phyloP scores from a whole-genome alignment of 1,284 basidiomycete species.

The Moniliella sp. region DNA sequence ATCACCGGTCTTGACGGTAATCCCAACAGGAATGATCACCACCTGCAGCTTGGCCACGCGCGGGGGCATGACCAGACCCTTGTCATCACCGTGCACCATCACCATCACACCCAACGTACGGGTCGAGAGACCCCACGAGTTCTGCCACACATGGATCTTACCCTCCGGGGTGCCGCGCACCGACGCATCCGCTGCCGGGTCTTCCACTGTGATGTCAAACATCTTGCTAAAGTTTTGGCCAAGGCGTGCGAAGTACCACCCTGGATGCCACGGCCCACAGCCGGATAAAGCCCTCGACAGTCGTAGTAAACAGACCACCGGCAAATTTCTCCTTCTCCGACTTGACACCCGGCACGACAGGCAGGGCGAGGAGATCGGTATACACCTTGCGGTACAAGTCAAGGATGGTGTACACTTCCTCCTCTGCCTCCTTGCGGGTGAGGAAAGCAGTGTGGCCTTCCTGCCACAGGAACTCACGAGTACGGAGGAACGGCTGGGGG shows the following conservation, averaged over 20 bases:
- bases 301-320: constrained; percentile 90
- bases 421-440: constrained; percentile 66
- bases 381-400: constrained; percentile 90
- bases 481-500: constrained; percentile 89
- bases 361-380: constrained; percentile 85
- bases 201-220: constrained; percentile 95
- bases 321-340: constrained; percentile 99
- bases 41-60: constrained; percentile 79
- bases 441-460: constrained; percentile 93
- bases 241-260: constrained; percentile 85
- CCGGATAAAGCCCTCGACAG: constrained; percentile 90
- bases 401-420: constrained; percentile 76
- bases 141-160: constrained; percentile 80
- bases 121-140: constrained; percentile 95
- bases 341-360: constrained; percentile 86
- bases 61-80: constrained; percentile 83
- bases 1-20: constrained; percentile 40
- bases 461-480: constrained; percentile 98
- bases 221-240: constrained; percentile 97
- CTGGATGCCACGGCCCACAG: constrained; percentile 89
- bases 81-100: constrained; percentile 96
- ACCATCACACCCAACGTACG: constrained; percentile 93
- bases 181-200: constrained; percentile 36
- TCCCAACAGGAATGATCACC: constrained; percentile 74
- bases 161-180: constrained; percentile 23